A percentile compares a stretch with the other conserved stretches of the same genome.
These are phyloP conservation scores for Fusarium poae DNA, from an alignment of 2,329 filamentous ascomycete genomes.

Conservation along the genomic window DNA sequence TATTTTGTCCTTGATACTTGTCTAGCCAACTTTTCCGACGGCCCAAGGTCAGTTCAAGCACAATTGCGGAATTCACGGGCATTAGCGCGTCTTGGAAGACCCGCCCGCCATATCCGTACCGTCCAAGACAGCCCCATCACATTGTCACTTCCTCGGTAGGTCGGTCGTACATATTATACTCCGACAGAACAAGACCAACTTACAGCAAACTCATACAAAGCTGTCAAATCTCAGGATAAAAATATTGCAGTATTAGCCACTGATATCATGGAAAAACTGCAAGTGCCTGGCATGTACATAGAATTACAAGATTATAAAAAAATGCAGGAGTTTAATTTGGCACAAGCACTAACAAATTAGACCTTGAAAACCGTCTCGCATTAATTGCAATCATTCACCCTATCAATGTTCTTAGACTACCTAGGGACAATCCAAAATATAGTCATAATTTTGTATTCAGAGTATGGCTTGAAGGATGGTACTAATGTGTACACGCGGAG, in stretches of 20 bases:
- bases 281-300: no score
- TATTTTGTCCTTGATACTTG: background rate
- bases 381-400: background rate
- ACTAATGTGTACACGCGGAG: background rate
- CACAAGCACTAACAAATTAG: background rate
- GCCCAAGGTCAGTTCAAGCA: background rate
- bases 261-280: background rate
- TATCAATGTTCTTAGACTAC: background rate
- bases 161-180: background rate
- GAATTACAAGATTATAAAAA: background rate
- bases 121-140: slow-evolving; percentile 1
- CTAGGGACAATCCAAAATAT: background rate
- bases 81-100: slow-evolving; percentile 18
- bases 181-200: background rate
- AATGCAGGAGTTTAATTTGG: background rate
- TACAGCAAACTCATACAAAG: background rate
- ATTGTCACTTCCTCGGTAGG: slow-evolving; percentile 10
- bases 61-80: slow-evolving; percentile 1
- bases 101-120: background rate
- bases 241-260: background rate
- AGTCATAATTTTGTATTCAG: background rate
- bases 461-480: background rate
- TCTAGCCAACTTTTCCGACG: background rate
- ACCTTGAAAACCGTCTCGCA: background rate
- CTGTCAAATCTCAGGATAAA: background rate